Conservation (phyloP, 2,329 filamentous ascomycete species). For the Trichoderma koningii region DNA sequence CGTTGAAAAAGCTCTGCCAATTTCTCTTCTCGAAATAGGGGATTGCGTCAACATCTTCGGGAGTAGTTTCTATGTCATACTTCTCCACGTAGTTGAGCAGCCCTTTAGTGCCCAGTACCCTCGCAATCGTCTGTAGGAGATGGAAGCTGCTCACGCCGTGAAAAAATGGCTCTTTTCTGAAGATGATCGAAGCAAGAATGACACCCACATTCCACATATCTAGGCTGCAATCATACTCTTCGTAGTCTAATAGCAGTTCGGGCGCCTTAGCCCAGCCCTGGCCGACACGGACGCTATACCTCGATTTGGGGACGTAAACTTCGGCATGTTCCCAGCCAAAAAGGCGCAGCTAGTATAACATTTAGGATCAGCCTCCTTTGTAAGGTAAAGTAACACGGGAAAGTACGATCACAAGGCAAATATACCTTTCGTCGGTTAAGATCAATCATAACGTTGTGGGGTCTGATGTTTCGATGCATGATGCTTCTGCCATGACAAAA, state of each 20-base stretch:
- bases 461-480: conserved; percentile 99
- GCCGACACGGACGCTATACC: conserved; percentile 97
- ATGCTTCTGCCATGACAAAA: conserved; percentile 99
- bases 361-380: background rate
- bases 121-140: conserved; percentile 97
- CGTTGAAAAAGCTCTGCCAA: conserved; percentile 95
- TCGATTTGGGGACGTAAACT: conserved; percentile 96
- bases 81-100: conserved; percentile 98
- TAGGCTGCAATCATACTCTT: conserved; percentile 98
- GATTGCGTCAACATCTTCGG: conserved; percentile 97
- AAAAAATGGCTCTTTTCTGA: conserved; percentile 98
- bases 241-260: conserved; percentile 93
- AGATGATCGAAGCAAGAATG: conserved; percentile 99
- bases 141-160: conserved; percentile 98
- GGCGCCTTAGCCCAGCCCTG: conserved; percentile 98
- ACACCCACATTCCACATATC: conserved; percentile 99
- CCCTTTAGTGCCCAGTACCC: conserved; percentile 97
- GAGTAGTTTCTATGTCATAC: conserved; percentile 97
- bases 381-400: background rate
- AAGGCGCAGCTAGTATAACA: conserved; percentile 69
- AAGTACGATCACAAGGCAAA: background rate
- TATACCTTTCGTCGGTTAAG: conserved; percentile 92
- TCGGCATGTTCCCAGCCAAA: conserved; percentile 99
- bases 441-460: conserved; percentile 99
- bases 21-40: conserved; percentile 95